A percentile compares a stretch with the other conserved stretches of the same genome.
Evolutionary conservation across 75 land plant genomes (phyloP).

Genomic region (Sequoia sempervirens): DNA sequence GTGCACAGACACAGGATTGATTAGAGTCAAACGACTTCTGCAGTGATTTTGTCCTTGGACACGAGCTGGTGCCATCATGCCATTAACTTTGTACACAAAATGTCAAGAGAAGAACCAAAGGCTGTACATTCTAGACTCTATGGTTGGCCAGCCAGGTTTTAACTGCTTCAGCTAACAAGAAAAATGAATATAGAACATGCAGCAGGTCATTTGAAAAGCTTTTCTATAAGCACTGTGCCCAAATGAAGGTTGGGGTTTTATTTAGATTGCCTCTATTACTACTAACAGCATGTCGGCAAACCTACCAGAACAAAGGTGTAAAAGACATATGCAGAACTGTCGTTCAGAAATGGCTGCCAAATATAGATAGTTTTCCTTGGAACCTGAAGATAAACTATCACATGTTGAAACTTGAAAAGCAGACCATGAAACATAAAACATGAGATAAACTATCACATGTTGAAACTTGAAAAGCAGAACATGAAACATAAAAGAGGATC

Average conservation of each 20-base stretch:
- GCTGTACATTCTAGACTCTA: background rate
- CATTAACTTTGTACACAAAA: background rate
- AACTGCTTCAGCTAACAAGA: background rate
- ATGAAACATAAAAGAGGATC: no score
- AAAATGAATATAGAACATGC: background rate
- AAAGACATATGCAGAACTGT: background rate
- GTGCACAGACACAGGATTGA: background rate
- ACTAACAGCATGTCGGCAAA: background rate
- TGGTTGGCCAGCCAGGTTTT: background rate
- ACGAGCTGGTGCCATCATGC: background rate
- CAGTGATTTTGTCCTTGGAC: background rate
- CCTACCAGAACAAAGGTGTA: background rate
- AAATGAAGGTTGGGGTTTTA: background rate
- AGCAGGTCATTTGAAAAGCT: background rate
- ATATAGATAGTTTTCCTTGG: background rate
- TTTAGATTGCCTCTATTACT: background rate
- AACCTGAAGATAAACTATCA: background rate
- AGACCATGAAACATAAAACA: no score
- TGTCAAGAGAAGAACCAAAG: background rate
- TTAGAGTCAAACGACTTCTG: background rate
- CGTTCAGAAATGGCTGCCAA: background rate
- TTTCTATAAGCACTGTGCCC: background rate
- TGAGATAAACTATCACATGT: no score
- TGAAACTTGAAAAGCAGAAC: no score
- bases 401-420: background rate